Base-by-base conservation (phyloP, 2,329 filamentous ascomycete species). In the Cyphellophora europaea region DNA sequence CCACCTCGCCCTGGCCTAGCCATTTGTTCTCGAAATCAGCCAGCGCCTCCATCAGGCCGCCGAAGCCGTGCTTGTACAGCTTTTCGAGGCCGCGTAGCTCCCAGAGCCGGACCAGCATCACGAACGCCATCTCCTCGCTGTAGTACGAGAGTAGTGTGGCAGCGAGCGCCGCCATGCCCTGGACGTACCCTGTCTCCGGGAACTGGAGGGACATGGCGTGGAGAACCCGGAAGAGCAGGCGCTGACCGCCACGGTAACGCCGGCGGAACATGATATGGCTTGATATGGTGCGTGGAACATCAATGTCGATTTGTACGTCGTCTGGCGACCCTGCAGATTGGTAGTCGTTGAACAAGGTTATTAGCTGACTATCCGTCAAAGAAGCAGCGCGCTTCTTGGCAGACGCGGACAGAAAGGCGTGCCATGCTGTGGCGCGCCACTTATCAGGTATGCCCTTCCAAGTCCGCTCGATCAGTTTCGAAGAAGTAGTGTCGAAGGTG, bases 381-480 rank as follows among this genome's bases (percentile, higher is more conserved):
- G 72, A 75, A 38, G 74, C 68, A 33, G 68, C 61, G 43, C 74
- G 68, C 42, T 70, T 74, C 52, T 73, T 78, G 19, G 87, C 86
- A 44, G 84, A 89, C 6, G 81, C 66, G 5, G 77, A 72, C 17
- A 98, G 71, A 54, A 98, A 98, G 3, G 87, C 86, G 62, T 89
- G 89, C 91, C 91, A 98, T 2, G 89, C 91, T 2, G 85, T 82
- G 19, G 82, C 76, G 33, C 91, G 81, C 91, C 91, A 98, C 43
- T 86, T 78, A 59, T 98, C 91, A 0, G 91, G 91, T 44, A 98
- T 94, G 18, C 91, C 91, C 56, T 98, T 98, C 91, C 91, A 98
- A 1, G 87, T 93, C 37, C 91, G 76, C 47, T 88, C 82, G 39
- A 94, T 79, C 28, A 98, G 67, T 57, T 95, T 88, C n/a, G 82